Percentiles rank a stretch among this genome's conserved stretches.
Evolutionary conservation across 2,329 filamentous ascomycete species (phyloP).

Genomic region (Colletotrichum simmondsii): DNA sequence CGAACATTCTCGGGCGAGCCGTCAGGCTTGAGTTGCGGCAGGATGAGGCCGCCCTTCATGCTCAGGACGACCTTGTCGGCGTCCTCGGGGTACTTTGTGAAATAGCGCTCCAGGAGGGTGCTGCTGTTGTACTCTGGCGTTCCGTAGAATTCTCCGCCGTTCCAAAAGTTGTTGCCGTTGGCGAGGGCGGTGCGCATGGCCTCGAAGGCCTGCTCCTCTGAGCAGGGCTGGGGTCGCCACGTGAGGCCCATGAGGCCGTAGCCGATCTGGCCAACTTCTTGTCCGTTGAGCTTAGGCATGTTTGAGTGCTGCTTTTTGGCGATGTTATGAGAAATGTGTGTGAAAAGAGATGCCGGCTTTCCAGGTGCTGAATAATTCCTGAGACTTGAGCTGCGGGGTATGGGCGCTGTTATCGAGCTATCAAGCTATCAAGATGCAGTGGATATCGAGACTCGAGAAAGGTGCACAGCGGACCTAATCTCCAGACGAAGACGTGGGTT

Average conservation of each 20-base stretch:
- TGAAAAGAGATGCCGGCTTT: too few species aligned
- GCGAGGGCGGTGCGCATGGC: constrained; percentile 65
- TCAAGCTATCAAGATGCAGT: neutral
- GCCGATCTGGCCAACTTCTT: constrained; percentile 60
- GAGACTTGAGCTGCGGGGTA: neutral
- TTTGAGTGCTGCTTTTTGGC: neutral
- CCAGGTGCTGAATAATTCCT: neutral
- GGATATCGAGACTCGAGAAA: neutral
- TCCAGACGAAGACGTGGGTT: neutral
- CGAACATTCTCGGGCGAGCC: constrained; percentile 65
- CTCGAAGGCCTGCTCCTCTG: constrained; percentile 61
- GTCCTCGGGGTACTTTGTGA: constrained; percentile 71
- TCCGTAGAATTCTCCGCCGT: constrained; percentile 75
- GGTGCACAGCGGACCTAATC: neutral
- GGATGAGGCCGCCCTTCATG: constrained; percentile 67
- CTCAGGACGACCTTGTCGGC: constrained; percentile 69
- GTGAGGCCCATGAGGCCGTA: constrained; percentile 66
- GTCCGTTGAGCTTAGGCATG: constrained; percentile 51
- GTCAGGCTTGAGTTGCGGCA: constrained; percentile 52
- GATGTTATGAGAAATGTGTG: neutral
- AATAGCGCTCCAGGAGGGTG: constrained; percentile 70
- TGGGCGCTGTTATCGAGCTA: neutral
- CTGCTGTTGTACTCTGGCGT: constrained; percentile 66
- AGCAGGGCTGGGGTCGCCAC: constrained; percentile 50
- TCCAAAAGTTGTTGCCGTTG: constrained; percentile 64